Conservation (phyloP, 495 filamentous ascomycete species). For the Wilcoxina mikolae region DNA sequence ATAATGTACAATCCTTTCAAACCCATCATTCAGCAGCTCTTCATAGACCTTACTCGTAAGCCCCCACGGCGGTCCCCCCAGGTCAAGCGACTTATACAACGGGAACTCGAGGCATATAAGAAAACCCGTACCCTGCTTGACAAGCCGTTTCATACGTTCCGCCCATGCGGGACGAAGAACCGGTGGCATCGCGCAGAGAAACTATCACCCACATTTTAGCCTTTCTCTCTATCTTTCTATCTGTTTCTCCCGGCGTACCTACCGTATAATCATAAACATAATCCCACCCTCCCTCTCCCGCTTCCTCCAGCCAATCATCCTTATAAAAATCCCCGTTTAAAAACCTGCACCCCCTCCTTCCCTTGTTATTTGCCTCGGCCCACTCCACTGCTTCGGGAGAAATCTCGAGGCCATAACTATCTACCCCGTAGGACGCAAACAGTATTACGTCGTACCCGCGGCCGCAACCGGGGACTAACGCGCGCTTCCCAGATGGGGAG, state of each 20-base stretch:
- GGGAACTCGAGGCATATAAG: slow-evolving; percentile 76
- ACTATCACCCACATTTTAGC: slow-evolving; percentile 38
- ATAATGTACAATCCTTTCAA: slow-evolving; percentile 46
- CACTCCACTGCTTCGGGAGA: slow-evolving; percentile 23
- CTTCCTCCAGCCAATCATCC: slow-evolving; percentile 41
- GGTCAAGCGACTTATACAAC: slow-evolving; percentile 46
- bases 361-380: slow-evolving; percentile 19
- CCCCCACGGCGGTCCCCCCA: slow-evolving; percentile 56
- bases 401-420: slow-evolving; percentile 29
- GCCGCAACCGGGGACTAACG: slow-evolving; percentile 33
- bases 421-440: slow-evolving; percentile 30
- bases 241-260: slow-evolving; percentile 23
- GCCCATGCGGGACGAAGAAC: slow-evolving; percentile 55
- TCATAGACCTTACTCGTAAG: slow-evolving; percentile 48
- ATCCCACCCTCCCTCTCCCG: slow-evolving; percentile 46
- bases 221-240: background rate
- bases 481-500: slow-evolving; percentile 27
- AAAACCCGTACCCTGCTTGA: slow-evolving; percentile 42
- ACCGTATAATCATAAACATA: slow-evolving; percentile 78
- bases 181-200: slow-evolving; percentile 62
- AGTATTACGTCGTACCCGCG: slow-evolving; percentile 31
- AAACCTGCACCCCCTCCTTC: slow-evolving; percentile 9
- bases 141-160: slow-evolving; percentile 46
- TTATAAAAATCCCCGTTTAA: slow-evolving; percentile 44
- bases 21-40: slow-evolving; percentile 36